These are phyloP conservation scores for Davidsoniella virescens DNA, from an alignment of 2,329 filamentous ascomycete genomes.

Conservation along the genomic window DNA sequence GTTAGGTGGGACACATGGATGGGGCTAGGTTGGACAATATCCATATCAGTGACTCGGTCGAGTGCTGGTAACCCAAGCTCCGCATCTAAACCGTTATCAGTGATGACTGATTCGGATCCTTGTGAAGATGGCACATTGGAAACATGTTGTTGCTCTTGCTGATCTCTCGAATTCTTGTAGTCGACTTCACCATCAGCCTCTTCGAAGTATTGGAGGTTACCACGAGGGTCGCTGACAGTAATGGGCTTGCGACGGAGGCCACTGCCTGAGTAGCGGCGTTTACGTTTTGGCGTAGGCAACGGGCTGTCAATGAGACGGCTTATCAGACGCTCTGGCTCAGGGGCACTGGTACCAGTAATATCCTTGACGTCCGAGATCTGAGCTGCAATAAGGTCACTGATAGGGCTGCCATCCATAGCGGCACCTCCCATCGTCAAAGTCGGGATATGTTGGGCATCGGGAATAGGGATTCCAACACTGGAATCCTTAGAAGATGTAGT, in stretches of 20 bases:
- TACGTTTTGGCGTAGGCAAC: conserved; percentile 27
- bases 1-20: conserved; percentile 12
- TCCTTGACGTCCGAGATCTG: conserved; percentile 28
- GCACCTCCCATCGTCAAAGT: neutral
- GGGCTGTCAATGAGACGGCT: conserved; percentile 9
- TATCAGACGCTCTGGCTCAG: conserved; percentile 37
- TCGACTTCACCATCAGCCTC: conserved; percentile 65
- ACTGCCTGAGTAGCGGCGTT: conserved; percentile 73
- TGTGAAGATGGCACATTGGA: conserved; percentile 3
- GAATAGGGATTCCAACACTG: neutral
- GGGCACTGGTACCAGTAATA: conserved; percentile 47
- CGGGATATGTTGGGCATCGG: neutral
- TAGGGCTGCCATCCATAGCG: neutral
- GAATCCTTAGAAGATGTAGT: neutral
- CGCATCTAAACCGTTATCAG: neutral
- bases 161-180: conserved; percentile 37
- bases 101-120: neutral
- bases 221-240: conserved; percentile 53
- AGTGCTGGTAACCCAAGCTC: neutral
- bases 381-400: conserved; percentile 3
- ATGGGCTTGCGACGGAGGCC: conserved; percentile 59
- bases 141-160: conserved; percentile 14
- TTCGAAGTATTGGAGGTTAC: conserved; percentile 80
- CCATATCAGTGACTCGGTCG: neutral
- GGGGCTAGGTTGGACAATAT: conserved; percentile 3